Evolutionary conservation across 78 protist species (phyloP).

Genomic region (Dictyostelium intermedium): DNA sequence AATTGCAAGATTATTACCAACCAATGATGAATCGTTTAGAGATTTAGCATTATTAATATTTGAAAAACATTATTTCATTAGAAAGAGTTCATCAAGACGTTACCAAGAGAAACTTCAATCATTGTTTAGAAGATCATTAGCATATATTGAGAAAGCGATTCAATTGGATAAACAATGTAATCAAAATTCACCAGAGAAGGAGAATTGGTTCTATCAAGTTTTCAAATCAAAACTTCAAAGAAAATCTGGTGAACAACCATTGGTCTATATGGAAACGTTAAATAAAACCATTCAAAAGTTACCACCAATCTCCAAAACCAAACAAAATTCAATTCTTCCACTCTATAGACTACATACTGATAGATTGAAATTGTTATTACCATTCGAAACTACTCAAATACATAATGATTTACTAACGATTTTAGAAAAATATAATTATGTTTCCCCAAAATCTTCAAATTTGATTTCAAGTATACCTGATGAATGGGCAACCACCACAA

Average conservation of each 20-base stretch:
- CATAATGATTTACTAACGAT: not conserved
- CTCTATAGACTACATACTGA: constrained; percentile 46
- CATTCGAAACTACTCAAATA: not conserved
- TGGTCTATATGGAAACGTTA: not conserved
- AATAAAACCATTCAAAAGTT: not conserved
- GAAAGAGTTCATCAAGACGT: not conserved
- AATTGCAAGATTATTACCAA: not conserved
- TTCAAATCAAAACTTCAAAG: not conserved
- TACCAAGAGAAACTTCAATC: not conserved
- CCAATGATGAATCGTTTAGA: not conserved
- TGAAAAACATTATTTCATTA: constrained; percentile 46
- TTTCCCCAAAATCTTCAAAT: not conserved
- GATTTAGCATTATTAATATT: not conserved
- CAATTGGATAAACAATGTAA: not conserved
- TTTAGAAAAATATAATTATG: constrained; percentile 41
- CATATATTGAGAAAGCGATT: not conserved
- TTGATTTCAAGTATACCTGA: not conserved
- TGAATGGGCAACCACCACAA: not conserved
- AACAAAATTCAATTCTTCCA: constrained; percentile 3
- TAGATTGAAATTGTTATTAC: constrained; percentile 38
- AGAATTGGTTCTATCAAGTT: not conserved
- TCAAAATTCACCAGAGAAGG: not conserved
- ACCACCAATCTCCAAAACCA: not conserved
- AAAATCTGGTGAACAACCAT: not conserved
- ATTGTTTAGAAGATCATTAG: constrained; percentile 9